phyloP scores from a whole-genome alignment of 768 basidiomycete genomes.

The Vararia minispora region DNA sequence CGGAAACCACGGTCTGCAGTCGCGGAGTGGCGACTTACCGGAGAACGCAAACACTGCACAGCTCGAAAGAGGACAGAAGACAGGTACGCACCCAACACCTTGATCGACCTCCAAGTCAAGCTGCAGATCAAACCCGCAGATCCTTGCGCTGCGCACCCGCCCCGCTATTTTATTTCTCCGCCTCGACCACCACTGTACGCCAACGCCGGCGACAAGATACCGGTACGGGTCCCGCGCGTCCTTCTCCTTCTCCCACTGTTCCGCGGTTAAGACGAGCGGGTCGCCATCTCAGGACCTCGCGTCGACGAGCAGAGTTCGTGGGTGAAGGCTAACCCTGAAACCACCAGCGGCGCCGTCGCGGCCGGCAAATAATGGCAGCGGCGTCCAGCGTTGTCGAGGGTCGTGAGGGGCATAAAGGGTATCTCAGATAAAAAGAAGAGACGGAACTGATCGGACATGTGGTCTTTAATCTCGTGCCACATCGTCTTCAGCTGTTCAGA shows the following conservation, averaged over 20 bases:
- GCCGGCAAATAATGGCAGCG: conserved; percentile 49
- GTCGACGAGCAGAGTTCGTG: conserved; percentile 29
- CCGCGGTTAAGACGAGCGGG: no score
- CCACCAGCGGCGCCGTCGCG: conserved; percentile 37
- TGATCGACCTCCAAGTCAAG: conserved; percentile 40
- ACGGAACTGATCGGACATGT: no score
- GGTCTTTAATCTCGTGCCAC: no score
- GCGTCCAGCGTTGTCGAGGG: conserved; percentile 35
- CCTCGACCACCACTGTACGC: conserved; percentile 45
- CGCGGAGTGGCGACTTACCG: no score
- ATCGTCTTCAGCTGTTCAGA: no score
- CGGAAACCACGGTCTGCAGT: no score
- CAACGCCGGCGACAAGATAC: conserved; percentile 41
- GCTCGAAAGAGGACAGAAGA: no score
- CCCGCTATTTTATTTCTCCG: conserved; percentile 57
- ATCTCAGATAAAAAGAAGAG: no score
- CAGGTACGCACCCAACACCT: conserved; percentile 39
- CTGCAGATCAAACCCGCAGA: conserved; percentile 18
- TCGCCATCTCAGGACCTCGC: conserved; percentile 43
- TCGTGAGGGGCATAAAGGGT: conserved; percentile 45
- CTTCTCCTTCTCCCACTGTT: conserved; percentile 27
- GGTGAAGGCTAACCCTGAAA: conserved; percentile 21
- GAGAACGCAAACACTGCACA: no score
- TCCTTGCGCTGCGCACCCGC: conserved; percentile 23
- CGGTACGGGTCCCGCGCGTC: conserved; percentile 10